Evolutionary conservation across 2,329 filamentous ascomycete genomes (phyloP).

Genomic region (Trichophyton benhamiae): DNA sequence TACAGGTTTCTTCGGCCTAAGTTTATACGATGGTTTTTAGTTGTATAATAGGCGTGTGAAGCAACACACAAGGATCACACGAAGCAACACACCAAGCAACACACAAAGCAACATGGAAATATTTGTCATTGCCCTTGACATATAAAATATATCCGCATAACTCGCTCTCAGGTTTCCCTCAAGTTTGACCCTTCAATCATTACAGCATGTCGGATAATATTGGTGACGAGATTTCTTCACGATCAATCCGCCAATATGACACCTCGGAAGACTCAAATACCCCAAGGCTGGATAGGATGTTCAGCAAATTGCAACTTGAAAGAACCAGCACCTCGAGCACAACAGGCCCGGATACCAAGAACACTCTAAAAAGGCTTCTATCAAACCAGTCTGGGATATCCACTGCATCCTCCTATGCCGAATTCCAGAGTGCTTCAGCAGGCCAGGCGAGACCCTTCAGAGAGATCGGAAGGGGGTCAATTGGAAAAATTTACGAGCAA

Average conservation of each 20-base stretch:
- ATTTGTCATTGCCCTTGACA: too few relatives aligned
- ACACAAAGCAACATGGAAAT: background rate
- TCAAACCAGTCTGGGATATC: background rate
- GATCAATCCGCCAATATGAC: background rate
- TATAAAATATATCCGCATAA: background rate
- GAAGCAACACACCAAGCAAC: background rate
- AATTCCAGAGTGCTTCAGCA: background rate
- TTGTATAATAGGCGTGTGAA: too few relatives aligned
- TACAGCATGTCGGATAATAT: background rate
- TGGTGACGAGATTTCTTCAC: background rate
- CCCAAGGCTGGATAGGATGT: background rate
- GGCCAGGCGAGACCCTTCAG: background rate
- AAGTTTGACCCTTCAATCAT: background rate
- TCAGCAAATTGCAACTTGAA: background rate
- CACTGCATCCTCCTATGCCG: background rate
- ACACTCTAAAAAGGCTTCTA: background rate
- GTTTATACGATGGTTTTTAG: too few relatives aligned
- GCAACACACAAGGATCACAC: background rate
- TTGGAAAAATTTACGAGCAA: background rate
- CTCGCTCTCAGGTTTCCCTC: background rate
- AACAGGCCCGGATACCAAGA: background rate
- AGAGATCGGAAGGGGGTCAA: background rate
- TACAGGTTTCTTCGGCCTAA: too few relatives aligned
- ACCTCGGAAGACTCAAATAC: background rate
- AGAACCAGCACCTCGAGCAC: background rate